These are phyloP conservation scores for Kluyveromyces dobzhanskii DNA, from an alignment of 805 yeast genomes.

Conservation along the genomic window DNA sequence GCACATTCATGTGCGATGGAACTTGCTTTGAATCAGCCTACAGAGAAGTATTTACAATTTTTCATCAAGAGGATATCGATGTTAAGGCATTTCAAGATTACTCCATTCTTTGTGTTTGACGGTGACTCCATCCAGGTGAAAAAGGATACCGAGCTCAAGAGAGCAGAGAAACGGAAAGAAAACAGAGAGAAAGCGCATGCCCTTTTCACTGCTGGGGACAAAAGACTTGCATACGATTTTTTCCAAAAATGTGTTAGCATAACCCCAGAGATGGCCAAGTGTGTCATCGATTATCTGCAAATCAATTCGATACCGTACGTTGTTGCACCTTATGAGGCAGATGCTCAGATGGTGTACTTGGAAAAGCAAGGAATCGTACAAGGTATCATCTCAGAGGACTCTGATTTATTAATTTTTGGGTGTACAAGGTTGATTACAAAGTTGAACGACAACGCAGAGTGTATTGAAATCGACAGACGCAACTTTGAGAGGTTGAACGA, in stretches of 20 bases:
- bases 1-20: slow-evolving; percentile 78
- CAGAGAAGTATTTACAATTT: slow-evolving; percentile 63
- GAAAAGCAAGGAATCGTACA: slow-evolving; percentile 69
- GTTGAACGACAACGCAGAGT: slow-evolving; percentile 59
- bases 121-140: slow-evolving; percentile 84
- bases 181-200: slow-evolving; percentile 51
- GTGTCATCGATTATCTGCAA: slow-evolving; percentile 66
- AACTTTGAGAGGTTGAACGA: slow-evolving; percentile 42
- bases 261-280: slow-evolving; percentile 85
- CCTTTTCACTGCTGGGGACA: slow-evolving; percentile 44
- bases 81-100: slow-evolving; percentile 59
- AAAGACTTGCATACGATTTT: slow-evolving; percentile 53
- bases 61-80: slow-evolving; percentile 59
- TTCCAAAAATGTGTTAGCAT: slow-evolving; percentile 78
- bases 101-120: slow-evolving; percentile 86
- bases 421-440: slow-evolving; percentile 71
- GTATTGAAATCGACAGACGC: slow-evolving; percentile 57
- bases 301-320: slow-evolving; percentile 51
- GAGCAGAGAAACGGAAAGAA: slow-evolving; percentile 48
- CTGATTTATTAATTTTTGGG: slow-evolving; percentile 87
- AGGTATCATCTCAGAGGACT: slow-evolving; percentile 89
- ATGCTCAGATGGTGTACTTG: slow-evolving; percentile 88
- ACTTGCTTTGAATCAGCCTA: slow-evolving; percentile 59
- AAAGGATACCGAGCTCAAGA: slow-evolving; percentile 57
- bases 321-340: slow-evolving; percentile 98